Base-by-base conservation (phyloP, 495 filamentous ascomycete genomes). In the Chaetomidium leptoderma region DNA sequence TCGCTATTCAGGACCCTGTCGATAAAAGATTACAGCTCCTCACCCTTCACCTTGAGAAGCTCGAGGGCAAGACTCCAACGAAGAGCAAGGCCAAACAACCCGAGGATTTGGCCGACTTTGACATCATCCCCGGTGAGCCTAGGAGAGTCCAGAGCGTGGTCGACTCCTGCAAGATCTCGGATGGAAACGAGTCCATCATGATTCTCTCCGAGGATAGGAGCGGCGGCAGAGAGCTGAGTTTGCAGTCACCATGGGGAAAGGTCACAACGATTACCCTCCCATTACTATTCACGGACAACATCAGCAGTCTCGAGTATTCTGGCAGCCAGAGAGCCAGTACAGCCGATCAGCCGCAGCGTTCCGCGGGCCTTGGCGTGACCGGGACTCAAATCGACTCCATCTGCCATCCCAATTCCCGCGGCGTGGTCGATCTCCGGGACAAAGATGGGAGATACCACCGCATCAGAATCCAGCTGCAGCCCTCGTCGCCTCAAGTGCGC, bases 191-290 rank as follows among this genome's bases (percentile, higher is more conserved):
- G 24, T 84, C 86, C 13, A 81, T 92, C 39, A 70, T 92, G 14
- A 81, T 88, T 24, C 75, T 95, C 19, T 85, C 81, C n/a, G 78
- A 83, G 55, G 80, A 80, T 26, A 78, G 77, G n/a, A 70, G 80
- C 57, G 84, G 84, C 8, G 76, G 79, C 24, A 81, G 82, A 11
- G 79, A 85, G 59, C 70, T 95, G 27, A 86, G 82, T 40, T 64
- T 92, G 36, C 88, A 90, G 69, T 87, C 86, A 6, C 88, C 87
- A 6, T 92, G 89, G 88, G 81, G 84, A 33, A 74, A 77, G 43
- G 70, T 81, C 3, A 81, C 82, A 21, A 83, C 80, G 24, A 64
- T 92, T 8, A 69, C 64, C 0, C 61, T 81, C 6, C 78, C 79
- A 0, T 73, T 80, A 48, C 61, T 78, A 6, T 66, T 66, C 24